Conservation (phyloP, 129 eudicot species). For the Lactuca saligna region DNA sequence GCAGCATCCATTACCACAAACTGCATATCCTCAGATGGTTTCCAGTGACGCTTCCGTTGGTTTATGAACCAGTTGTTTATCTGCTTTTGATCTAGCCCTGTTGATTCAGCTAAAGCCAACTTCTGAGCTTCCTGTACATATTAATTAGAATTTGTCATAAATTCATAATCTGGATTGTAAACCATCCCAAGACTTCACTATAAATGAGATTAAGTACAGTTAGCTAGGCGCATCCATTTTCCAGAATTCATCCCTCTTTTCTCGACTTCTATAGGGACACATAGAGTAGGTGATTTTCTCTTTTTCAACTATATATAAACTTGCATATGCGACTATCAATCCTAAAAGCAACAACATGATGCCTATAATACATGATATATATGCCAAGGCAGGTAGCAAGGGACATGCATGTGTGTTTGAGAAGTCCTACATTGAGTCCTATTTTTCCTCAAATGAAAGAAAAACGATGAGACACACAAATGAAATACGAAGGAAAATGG, state of each 20-base stretch:
- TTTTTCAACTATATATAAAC: not conserved
- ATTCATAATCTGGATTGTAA: too few relatives aligned
- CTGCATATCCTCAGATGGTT: conserved; percentile 92
- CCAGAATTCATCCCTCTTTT: not conserved
- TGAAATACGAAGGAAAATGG: too few relatives aligned
- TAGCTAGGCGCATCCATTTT: too few relatives aligned
- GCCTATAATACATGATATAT: too few relatives aligned
- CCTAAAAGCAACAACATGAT: not conserved
- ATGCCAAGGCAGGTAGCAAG: too few relatives aligned
- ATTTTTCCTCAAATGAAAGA: too few relatives aligned
- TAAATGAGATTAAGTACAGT: too few relatives aligned
- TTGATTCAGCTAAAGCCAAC: conserved; percentile 74
- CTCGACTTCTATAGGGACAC: not conserved
- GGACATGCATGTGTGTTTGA: too few relatives aligned
- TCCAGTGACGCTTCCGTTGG: conserved; percentile 88
- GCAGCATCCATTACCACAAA: conserved; percentile 93
- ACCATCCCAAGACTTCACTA: not conserved
- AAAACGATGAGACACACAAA: too few relatives aligned
- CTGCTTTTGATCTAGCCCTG: conserved; percentile 79
- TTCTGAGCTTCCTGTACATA: conserved; percentile 72
- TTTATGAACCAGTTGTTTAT: conserved; percentile 97
- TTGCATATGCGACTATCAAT: not conserved
- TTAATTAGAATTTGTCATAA: too few relatives aligned
- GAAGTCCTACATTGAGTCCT: too few relatives aligned
- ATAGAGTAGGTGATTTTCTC: too few relatives aligned